Percentiles rank a stretch among this genome's conserved stretches.
Evolutionary conservation across 176 grass and related monocot genomes (phyloP).

Genomic region (Tillandsia fasciculata): DNA sequence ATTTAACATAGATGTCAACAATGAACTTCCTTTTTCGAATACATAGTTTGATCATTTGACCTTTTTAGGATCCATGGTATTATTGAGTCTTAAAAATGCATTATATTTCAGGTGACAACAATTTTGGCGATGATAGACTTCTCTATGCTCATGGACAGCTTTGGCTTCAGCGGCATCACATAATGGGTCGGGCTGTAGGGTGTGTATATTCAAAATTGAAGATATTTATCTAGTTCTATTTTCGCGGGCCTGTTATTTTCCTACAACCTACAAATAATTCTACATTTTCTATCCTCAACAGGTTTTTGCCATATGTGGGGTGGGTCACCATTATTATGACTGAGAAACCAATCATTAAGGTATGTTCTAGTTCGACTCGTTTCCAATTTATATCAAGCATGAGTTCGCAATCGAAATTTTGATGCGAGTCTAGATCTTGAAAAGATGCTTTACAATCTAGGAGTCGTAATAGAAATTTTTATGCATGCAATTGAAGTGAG

Average conservation of each 20-base stretch:
- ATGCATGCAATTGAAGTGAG: too few relatives aligned
- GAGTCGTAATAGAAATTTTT: too few relatives aligned
- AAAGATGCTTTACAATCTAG: too few relatives aligned
- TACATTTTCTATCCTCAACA: conserved; percentile 17
- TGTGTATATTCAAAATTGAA: conserved; percentile 23
- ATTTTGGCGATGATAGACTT: conserved; percentile 39
- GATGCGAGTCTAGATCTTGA: too few relatives aligned
- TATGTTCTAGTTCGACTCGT: neutral
- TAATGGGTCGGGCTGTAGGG: conserved; percentile 70
- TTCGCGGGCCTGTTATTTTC: neutral
- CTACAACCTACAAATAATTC: neutral
- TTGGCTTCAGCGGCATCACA: conserved; percentile 77
- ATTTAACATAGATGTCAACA: neutral
- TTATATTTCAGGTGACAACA: conserved; percentile 56
- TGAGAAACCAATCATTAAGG: conserved; percentile 73
- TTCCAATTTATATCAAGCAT: too few relatives aligned
- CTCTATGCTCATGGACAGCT: conserved; percentile 60
- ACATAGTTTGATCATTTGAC: neutral
- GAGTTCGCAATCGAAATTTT: too few relatives aligned
- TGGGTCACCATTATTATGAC: conserved; percentile 81
- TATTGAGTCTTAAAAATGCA: conserved; percentile 6
- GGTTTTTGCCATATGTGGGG: conserved; percentile 67
- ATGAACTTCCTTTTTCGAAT: neutral
- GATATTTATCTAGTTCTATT: conserved; percentile 3
- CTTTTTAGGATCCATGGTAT: neutral